Conservation (phyloP, 2,329 filamentous ascomycete genomes). For the Cryphonectria naterciae region DNA sequence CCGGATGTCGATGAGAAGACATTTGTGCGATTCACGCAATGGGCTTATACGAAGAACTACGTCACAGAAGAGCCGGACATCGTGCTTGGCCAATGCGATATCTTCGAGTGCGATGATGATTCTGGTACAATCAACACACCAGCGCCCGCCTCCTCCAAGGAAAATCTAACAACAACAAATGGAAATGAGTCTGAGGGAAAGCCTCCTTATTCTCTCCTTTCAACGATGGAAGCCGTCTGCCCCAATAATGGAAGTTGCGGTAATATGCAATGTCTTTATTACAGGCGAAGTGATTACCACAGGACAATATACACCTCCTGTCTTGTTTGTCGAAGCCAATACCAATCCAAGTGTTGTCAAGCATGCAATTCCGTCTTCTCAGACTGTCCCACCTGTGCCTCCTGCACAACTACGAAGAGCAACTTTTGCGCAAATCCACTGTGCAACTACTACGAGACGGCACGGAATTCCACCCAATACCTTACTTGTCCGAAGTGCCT, state of each 20-base stretch:
- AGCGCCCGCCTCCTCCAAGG: background rate
- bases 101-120: background rate
- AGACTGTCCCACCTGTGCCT: constrained; percentile 5
- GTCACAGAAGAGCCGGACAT: constrained; percentile 22
- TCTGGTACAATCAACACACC: too few relatives aligned
- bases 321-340: background rate
- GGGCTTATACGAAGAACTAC: constrained; percentile 29
- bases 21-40: constrained; percentile 27
- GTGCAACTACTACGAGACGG: background rate
- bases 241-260: background rate
- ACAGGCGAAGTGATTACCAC: background rate
- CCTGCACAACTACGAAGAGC: background rate
- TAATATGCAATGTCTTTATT: background rate
- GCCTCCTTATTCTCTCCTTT: background rate
- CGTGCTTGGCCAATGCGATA: background rate
- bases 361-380: background rate
- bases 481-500: background rate
- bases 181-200: background rate
- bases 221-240: background rate
- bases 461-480: background rate
- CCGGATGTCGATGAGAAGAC: constrained; percentile 29
- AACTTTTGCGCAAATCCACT: background rate
- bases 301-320: fast-evolving
- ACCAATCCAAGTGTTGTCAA: background rate
- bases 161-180: background rate